Evolutionary conservation across 2,329 filamentous ascomycete genomes (phyloP).

Genomic region (Myriosclerotinia scirpicola): DNA sequence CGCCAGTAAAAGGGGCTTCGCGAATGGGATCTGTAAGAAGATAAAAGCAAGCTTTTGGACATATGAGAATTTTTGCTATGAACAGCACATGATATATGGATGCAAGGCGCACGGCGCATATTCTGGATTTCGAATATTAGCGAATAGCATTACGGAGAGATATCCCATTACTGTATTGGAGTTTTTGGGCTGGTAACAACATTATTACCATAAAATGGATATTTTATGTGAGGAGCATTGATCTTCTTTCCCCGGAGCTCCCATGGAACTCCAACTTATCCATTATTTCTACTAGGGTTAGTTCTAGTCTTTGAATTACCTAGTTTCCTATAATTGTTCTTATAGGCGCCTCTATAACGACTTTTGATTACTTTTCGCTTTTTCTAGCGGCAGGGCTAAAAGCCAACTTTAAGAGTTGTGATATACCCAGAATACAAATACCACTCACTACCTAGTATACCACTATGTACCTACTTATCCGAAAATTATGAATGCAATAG

Average conservation of each 20-base stretch:
- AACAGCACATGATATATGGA: conserved; percentile 1
- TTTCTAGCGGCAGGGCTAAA: not conserved
- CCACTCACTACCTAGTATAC: too few species aligned
- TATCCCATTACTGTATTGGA: conserved; percentile 16
- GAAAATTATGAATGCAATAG: not conserved
- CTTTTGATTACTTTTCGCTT: not conserved
- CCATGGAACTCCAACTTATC: not conserved
- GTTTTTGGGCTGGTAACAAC: conserved; percentile 6
- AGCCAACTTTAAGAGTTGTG: not conserved
- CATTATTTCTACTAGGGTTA: not conserved
- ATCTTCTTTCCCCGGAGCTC: not conserved
- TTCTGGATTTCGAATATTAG: conserved; percentile 12
- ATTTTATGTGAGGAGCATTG: conserved; percentile 1
- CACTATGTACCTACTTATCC: too few species aligned
- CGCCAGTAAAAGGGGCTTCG: conserved; percentile 39
- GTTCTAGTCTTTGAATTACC: not conserved
- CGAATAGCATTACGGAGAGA: conserved; percentile 22
- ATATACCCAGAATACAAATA: not conserved
- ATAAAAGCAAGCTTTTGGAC: conserved; percentile 27
- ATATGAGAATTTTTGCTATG: conserved; percentile 4
- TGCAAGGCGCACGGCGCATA: conserved; percentile 21
- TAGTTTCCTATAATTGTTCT: conserved; percentile 2
- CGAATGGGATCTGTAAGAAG: conserved; percentile 41
- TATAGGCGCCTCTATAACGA: not conserved
- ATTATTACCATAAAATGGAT: not conserved